Conservation (phyloP, 768 basidiomycete species). For the Hirschioporus abietinus region DNA sequence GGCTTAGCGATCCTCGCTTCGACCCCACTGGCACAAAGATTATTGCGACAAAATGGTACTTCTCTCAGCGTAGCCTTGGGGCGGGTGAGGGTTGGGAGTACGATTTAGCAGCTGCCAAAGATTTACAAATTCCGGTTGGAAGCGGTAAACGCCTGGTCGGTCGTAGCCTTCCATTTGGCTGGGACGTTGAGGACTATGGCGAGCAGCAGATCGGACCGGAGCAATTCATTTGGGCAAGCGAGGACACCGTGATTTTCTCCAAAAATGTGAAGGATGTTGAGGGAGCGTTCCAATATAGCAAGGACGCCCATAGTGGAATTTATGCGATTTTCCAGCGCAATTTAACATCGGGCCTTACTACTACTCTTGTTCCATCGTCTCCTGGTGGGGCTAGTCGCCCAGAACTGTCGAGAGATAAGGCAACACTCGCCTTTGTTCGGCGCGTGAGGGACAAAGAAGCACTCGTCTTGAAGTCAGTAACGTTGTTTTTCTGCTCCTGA, state of each 20-base stretch:
- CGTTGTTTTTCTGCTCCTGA: conserved; percentile 1
- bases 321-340: conserved; percentile 68
- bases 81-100: conserved; percentile 76
- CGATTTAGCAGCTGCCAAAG: conserved; percentile 36
- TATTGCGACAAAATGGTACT: conserved; percentile 79
- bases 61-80: conserved; percentile 54
- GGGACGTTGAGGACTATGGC: conserved; percentile 53
- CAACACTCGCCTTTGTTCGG: conserved; percentile 70
- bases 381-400: conserved; percentile 75
- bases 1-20: conserved; percentile 65
- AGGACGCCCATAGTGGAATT: conserved; percentile 68
- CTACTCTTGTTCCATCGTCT: conserved; percentile 45
- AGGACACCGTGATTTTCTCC: conserved; percentile 57
- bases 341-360: conserved; percentile 47
- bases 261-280: conserved; percentile 53
- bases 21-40: conserved; percentile 59
- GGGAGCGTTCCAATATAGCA: conserved; percentile 52
- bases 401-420: conserved; percentile 60
- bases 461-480: conserved; percentile 59
- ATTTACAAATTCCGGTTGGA: conserved; percentile 29
- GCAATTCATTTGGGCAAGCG: conserved; percentile 57
- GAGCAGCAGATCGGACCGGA: conserved; percentile 73
- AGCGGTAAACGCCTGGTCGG: conserved; percentile 52
- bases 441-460: conserved; percentile 70
- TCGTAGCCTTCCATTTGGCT: conserved; percentile 53